Conservation (phyloP, 177 flowering plant genomes). For the Vitis hybrid region DNA sequence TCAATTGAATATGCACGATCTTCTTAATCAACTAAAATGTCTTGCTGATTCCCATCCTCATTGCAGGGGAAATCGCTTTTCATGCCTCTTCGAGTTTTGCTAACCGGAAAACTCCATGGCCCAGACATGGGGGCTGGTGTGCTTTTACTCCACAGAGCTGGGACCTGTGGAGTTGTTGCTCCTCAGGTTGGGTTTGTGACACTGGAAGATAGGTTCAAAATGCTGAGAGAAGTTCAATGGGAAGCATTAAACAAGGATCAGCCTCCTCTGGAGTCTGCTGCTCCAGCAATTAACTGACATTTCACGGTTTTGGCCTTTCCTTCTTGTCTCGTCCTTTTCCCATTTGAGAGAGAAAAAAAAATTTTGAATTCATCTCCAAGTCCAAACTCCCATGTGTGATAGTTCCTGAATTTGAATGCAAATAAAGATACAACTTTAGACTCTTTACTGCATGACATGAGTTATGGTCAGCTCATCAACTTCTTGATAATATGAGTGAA, state of each 20-base stretch:
- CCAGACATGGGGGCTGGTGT: slow-evolving; percentile 78
- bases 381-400: too few species aligned
- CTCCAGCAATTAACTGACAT: slow-evolving; percentile 32
- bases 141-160: slow-evolving; percentile 71
- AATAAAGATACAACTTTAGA: too few species aligned
- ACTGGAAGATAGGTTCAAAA: slow-evolving; percentile 64
- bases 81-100: slow-evolving; percentile 88
- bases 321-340: too few species aligned
- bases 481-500: too few species aligned
- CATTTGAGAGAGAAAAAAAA: too few species aligned
- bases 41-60: not conserved
- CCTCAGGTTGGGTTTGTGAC: slow-evolving; percentile 59
- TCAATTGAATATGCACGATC: not conserved
- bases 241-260: slow-evolving; percentile 44
- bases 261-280: slow-evolving; percentile 35
- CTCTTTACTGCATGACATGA: too few species aligned
- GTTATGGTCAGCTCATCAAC: too few species aligned
- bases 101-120: slow-evolving; percentile 95
- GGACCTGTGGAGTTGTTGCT: slow-evolving; percentile 44
- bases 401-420: too few species aligned
- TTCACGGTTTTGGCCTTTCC: slow-evolving; percentile 22
- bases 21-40: not conserved
- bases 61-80: slow-evolving; percentile 91
- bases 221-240: slow-evolving; percentile 71
- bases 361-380: too few species aligned